Evolutionary conservation across 371 early-diverging fungal species (phyloP).

Genomic region (Circinella umbellata): DNA sequence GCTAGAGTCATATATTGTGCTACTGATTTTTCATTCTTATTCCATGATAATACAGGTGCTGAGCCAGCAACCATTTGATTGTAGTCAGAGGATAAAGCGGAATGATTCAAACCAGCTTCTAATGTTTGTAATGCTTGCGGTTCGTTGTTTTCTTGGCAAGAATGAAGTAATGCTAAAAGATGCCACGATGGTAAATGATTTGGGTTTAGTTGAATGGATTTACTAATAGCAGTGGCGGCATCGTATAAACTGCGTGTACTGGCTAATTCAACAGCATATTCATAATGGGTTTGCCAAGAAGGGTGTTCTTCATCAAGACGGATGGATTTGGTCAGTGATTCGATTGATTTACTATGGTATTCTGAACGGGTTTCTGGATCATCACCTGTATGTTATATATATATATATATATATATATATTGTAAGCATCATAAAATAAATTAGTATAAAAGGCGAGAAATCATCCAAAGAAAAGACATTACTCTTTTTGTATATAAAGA

Average conservation of each 20-base stretch:
- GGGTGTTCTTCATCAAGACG: slow-evolving; percentile 25
- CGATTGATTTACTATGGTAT: slow-evolving; percentile 64
- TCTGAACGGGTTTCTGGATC: slow-evolving; percentile 66
- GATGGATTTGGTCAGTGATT: slow-evolving; percentile 27
- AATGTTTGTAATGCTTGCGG: slow-evolving; percentile 69
- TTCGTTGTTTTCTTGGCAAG: slow-evolving; percentile 40
- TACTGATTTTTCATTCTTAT: slow-evolving; percentile 20
- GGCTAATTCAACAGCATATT: slow-evolving; percentile 79
- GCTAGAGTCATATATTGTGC: slow-evolving; percentile 29
- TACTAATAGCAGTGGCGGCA: slow-evolving; percentile 63
- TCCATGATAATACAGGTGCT: slow-evolving; percentile 30
- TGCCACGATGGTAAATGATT: slow-evolving; percentile 81
- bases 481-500: neutral
- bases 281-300: slow-evolving; percentile 69
- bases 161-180: slow-evolving; percentile 76
- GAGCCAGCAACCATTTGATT: slow-evolving; percentile 35
- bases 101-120: slow-evolving; percentile 69
- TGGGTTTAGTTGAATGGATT: slow-evolving; percentile 65
- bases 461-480: no score
- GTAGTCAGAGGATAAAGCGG: neutral
- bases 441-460: no score
- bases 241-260: slow-evolving; percentile 71
- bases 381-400: slow-evolving; percentile 1
- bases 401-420: no score
- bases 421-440: no score